Conservation (phyloP, 768 basidiomycete genomes). For the Ramaria rubella region DNA sequence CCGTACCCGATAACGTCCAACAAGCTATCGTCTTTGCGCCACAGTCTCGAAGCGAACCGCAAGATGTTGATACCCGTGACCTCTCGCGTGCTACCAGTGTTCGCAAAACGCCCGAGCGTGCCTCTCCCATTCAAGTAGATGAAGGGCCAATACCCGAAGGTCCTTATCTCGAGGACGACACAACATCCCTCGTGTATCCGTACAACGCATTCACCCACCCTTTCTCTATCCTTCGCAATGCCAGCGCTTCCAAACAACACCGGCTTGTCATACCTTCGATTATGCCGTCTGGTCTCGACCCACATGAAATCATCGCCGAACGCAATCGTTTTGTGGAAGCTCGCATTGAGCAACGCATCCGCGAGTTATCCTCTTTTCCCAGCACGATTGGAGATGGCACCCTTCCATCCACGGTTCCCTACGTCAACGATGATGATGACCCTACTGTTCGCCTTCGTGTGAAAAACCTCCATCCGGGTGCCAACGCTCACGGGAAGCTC, state of each 20-base stretch:
- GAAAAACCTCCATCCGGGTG: constrained; percentile 43
- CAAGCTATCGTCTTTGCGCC: constrained; percentile 64
- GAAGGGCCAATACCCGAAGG: constrained; percentile 53
- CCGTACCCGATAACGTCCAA: constrained; percentile 64
- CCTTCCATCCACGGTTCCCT: constrained; percentile 43
- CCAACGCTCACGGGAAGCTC: constrained; percentile 73
- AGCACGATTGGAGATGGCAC: constrained; percentile 75
- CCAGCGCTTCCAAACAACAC: constrained; percentile 68
- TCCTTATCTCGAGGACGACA: constrained; percentile 72
- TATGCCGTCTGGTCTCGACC: constrained; percentile 88
- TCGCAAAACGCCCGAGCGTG: constrained; percentile 7
- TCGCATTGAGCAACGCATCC: constrained; percentile 80
- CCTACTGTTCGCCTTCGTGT: constrained; percentile 8
- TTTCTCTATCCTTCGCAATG: constrained; percentile 45
- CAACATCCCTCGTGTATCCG: constrained; percentile 77
- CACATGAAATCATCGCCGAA: constrained; percentile 85
- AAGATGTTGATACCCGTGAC: constrained; percentile 9
- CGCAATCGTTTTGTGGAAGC: constrained; percentile 88
- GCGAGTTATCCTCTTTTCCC: constrained; percentile 75
- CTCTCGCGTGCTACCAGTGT: neutral
- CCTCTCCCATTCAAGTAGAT: constrained; percentile 8
- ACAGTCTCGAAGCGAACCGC: constrained; percentile 53
- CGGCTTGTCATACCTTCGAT: constrained; percentile 81
- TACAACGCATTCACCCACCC: constrained; percentile 89
- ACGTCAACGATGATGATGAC: constrained; percentile 28